These are phyloP conservation scores for Fraxinus sp. DNA, from an alignment of 305 asterid genomes.

Conservation along the genomic window DNA sequence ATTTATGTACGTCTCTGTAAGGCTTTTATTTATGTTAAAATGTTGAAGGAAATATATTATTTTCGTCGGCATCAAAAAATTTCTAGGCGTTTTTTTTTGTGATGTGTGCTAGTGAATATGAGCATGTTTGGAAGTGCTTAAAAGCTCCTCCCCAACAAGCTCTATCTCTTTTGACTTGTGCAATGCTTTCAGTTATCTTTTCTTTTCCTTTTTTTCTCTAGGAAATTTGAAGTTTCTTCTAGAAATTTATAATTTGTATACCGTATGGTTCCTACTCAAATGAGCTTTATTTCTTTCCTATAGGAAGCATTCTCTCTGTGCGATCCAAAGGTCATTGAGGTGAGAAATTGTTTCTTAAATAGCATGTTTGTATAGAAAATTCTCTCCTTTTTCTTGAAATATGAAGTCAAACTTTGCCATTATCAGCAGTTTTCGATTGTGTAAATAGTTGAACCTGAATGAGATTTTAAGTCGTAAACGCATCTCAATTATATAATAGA, in stretches of 20 bases:
- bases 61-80: neutral
- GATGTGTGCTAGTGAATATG: neutral
- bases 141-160: neutral
- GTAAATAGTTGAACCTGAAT: neutral
- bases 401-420: neutral
- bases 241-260: neutral
- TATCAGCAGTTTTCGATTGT: neutral
- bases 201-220: neutral
- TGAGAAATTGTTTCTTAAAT: constrained; percentile 30
- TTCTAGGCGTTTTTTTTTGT: neutral
- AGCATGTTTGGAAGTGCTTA: neutral
- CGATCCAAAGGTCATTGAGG: constrained; percentile 72
- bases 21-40: neutral
- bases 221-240: neutral
- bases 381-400: constrained; percentile 8
- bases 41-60: neutral
- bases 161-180: neutral
- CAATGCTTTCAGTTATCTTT: constrained; percentile 12
- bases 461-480: constrained; percentile 3
- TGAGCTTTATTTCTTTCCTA: constrained; percentile 32
- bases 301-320: constrained; percentile 95
- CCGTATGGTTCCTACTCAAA: constrained; percentile 8
- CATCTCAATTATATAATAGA: neutral
- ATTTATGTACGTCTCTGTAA: neutral
- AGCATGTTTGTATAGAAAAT: neutral